These are phyloP conservation scores for Fraxinus cuspidata DNA, from an alignment of 257 asterid species.

Conservation along the genomic window DNA sequence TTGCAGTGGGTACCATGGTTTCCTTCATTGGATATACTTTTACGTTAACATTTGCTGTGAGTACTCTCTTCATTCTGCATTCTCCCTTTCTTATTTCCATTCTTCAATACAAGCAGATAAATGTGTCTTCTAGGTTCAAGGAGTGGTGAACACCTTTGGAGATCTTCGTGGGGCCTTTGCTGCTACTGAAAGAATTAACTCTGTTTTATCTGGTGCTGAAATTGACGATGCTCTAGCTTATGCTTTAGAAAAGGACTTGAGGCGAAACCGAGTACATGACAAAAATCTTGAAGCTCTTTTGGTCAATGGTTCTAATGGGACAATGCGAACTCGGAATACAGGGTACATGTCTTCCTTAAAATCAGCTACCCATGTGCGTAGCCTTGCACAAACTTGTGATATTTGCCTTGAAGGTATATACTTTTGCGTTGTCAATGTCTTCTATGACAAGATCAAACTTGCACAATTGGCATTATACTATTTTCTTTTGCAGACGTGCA, in stretches of 20 bases:
- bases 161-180: slow-evolving; percentile 98
- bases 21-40: slow-evolving; percentile 95
- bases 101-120: slow-evolving; percentile 3
- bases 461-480: neutral
- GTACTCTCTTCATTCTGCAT: slow-evolving; percentile 35
- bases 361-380: slow-evolving; percentile 57
- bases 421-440: slow-evolving; percentile 11
- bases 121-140: slow-evolving; percentile 76
- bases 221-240: slow-evolving; percentile 82
- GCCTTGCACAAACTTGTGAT: slow-evolving; percentile 77
- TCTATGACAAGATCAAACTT: neutral
- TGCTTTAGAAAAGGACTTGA: slow-evolving; percentile 76
- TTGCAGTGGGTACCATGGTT: slow-evolving; percentile 92
- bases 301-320: slow-evolving; percentile 46
- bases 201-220: slow-evolving; percentile 74
- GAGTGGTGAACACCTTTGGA: slow-evolving; percentile 91
- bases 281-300: slow-evolving; percentile 55
- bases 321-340: slow-evolving; percentile 33
- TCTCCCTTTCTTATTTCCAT: slow-evolving; percentile 16
- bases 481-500: slow-evolving; percentile 63
- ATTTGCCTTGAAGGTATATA: slow-evolving; percentile 79
- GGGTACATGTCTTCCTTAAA: slow-evolving; percentile 74
- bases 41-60: slow-evolving; percentile 90
- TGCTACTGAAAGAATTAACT: slow-evolving; percentile 86
- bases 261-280: slow-evolving; percentile 49